Conservation (phyloP, 371 early-diverging fungal species). For the Parasitella parasitica region DNA sequence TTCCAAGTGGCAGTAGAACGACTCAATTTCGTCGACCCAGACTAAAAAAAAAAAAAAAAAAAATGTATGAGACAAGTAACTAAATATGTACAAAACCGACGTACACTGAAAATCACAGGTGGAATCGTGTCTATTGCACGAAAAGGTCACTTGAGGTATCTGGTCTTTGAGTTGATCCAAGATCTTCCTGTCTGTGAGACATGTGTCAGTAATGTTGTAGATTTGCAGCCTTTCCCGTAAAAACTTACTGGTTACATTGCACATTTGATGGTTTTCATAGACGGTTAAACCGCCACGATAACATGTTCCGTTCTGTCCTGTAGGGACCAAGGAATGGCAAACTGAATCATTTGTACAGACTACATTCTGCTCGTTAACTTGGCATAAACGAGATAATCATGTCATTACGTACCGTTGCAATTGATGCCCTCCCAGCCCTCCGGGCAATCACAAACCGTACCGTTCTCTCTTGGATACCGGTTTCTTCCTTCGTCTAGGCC, state of each 20-base stretch:
- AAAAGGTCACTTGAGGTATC: slow-evolving; percentile 71
- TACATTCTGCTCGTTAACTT: slow-evolving; percentile 20
- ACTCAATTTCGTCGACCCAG: slow-evolving; percentile 77
- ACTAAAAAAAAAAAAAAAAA: slow-evolving; percentile 34
- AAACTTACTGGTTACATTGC: slow-evolving; percentile 84
- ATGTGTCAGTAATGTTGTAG: background rate
- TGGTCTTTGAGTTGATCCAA: slow-evolving; percentile 60
- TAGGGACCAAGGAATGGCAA: slow-evolving; percentile 75
- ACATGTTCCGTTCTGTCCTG: slow-evolving; percentile 81
- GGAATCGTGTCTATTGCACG: slow-evolving; percentile 52
- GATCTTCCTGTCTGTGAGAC: slow-evolving; percentile 54
- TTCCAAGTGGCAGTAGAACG: slow-evolving; percentile 75
- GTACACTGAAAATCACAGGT: slow-evolving; percentile 72
- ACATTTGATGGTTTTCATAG: slow-evolving; percentile 78
- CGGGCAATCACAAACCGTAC: slow-evolving; percentile 68
- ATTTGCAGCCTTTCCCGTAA: background rate
- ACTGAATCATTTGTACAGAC: slow-evolving; percentile 77
- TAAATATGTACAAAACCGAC: background rate
- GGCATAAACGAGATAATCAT: background rate
- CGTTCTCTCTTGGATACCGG: slow-evolving; percentile 58
- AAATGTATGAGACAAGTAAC: background rate
- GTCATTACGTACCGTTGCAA: slow-evolving; percentile 69
- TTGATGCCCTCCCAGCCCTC: slow-evolving; percentile 92
- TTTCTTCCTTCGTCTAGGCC: slow-evolving; percentile 67
- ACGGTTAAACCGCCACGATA: slow-evolving; percentile 80